Evolutionary conservation across 2,329 filamentous ascomycete species (phyloP), one percentile per base, ranked within the genome.

Genomic region (Pestalotiopsis sp.): DNA sequence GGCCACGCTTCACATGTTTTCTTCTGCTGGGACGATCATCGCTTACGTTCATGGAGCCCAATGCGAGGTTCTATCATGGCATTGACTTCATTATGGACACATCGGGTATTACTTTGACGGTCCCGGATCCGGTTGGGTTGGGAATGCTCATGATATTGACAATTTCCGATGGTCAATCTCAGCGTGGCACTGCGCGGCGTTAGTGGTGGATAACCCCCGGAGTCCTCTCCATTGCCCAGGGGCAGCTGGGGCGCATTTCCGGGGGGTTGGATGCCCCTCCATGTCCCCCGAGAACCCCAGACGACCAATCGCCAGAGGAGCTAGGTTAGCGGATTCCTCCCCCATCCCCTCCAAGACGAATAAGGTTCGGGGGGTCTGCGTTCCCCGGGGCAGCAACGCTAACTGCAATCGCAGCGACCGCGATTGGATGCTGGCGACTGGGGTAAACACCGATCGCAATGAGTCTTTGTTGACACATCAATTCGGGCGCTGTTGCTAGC

Each of bases 381-480:
- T 36, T 59, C 57, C 57, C 57, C 57, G 27, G 57, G 23, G 27
- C 57, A 36, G 57, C 57, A 13, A 59, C 57, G 45, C 45, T 52
- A 52, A 52, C 45, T 52, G 45, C 45, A 52, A n/a, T 9, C 20
- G 45, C 17, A n/a, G 45, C 45, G 45, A 3, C 27, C 57, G 27
- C 57, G 23, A 59, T 59, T 59, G 57, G 57, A 27, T 23, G 57
- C 20, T 23, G 57, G 57, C 57, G 23, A 59, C 45, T 59, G 57
- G 62, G 62, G 62, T 64, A 64, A 64, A 64, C 62, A 64, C 27
- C 62, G 62, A 64, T 27, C 62, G 25, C 38, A 41, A 63, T 59
- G 57, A 52, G 17, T 63, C 20, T 63, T 36, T 63, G 60, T 63
- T 63, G 60, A 63, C 60, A 63, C 57, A 27, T 59, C 27, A 27